Evolutionary conservation across 148 eudicot species (phyloP), one percentile per base, ranked within the genome.

Genomic region (Fagopyrum homotropicum): DNA sequence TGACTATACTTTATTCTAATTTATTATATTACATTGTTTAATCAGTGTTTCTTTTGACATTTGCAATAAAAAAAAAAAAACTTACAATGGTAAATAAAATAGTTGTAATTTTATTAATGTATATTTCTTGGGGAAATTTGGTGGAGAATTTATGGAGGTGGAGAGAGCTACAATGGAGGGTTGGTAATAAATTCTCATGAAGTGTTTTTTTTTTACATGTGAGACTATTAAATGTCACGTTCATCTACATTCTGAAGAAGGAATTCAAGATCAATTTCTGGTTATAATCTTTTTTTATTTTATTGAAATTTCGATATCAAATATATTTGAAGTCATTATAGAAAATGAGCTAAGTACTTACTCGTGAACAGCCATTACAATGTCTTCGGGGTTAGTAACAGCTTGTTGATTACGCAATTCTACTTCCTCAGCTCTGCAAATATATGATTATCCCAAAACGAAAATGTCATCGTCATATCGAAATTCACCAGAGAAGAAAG

Each of bases 301-400:
- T 22, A 22, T 22, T 22, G 26, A 22, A 22, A 22, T 22, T 22
- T 22, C 26, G 26, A 22, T 22, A 22, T 22, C 26, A 44, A 15
- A 46, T 46, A 17, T 48, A 43, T 14, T 4, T 45, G 1, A 29
- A 9, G 40, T 17, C 8, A 2, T 61, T 51, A 11, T 11, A 51
- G 16, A 51, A 12, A 19, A 61, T 19, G 16, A 61, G 73, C 2
- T 17, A 5, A 29, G 47, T 45, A 72, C 87, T 85, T 83, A 93
- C 98, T 81, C 80, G 50, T 93, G 79, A 16, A 89, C 95, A 83
- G 82, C 83, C 43, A 91, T 84, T 11, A 89, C 86, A 48, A 93
- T 76, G 60, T 81, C 78, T 73, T 93, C 90, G 5, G 95, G 95
- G 77, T 89, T 83, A 47, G 79, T 88, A 15, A 80, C 81, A 1